Conservation (phyloP, 352 stramenopile species). For the Pythium biforme region DNA sequence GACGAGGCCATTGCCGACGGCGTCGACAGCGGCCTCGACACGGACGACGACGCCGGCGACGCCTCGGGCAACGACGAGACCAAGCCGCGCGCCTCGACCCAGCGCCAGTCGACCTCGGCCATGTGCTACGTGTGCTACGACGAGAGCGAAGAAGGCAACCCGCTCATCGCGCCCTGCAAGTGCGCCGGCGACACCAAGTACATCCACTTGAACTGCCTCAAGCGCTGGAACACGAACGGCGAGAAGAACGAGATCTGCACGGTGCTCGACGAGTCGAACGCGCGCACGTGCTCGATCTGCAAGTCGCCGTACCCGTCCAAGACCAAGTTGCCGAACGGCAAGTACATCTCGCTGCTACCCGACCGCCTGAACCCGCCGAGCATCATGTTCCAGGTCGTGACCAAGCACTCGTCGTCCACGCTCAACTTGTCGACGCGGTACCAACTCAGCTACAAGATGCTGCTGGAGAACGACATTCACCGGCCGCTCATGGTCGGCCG, state of each 20-base stretch:
- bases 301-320: conserved; percentile 84
- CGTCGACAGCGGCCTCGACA: conserved; percentile 83
- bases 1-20: conserved; percentile 69
- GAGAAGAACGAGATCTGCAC: conserved; percentile 90
- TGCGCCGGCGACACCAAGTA: conserved; percentile 95
- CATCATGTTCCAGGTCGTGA: conserved; percentile 90
- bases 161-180: conserved; percentile 93
- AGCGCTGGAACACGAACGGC: conserved; percentile 93
- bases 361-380: conserved; percentile 70
- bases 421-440: conserved; percentile 84
- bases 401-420: conserved; percentile 83
- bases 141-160: conserved; percentile 86
- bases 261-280: conserved; percentile 81
- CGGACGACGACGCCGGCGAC: conserved; percentile 82
- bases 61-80: conserved; percentile 82
- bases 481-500: conserved; percentile 91
- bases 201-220: conserved; percentile 95
- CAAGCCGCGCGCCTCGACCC: conserved; percentile 65
- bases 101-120: conserved; percentile 73
- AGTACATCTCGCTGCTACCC: conserved; percentile 72
- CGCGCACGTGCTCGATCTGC: conserved; percentile 84
- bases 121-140: conserved; percentile 90
- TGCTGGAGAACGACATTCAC: conserved; percentile 91
- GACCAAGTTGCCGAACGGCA: conserved; percentile 67
- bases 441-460: conserved; percentile 89